phyloP scores from a whole-genome alignment of 2,329 filamentous ascomycete genomes.

The Penicillium polonicum region DNA sequence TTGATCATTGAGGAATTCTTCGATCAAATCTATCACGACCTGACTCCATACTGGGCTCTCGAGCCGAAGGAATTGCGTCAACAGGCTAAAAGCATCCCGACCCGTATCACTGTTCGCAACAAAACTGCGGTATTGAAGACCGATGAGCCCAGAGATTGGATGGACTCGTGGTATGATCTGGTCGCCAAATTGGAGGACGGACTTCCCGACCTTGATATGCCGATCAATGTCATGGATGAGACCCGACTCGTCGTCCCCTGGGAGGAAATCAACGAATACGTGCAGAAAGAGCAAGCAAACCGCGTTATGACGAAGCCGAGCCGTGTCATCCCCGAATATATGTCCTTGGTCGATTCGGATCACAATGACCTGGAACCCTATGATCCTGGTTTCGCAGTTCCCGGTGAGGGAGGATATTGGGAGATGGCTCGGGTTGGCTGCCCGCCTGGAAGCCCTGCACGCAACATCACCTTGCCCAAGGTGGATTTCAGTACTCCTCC shows the following conservation, averaged over 20 bases:
- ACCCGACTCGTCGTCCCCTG: conserved; percentile 48
- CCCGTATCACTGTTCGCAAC: conserved; percentile 44
- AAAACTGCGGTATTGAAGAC: conserved; percentile 36
- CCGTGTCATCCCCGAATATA: conserved; percentile 11
- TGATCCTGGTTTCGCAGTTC: conserved; percentile 10
- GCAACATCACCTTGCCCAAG: conserved; percentile 25
- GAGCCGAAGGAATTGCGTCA: conserved; percentile 43
- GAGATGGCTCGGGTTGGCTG: conserved; percentile 45
- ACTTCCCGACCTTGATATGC: conserved; percentile 49
- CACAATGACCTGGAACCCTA: conserved; percentile 14
- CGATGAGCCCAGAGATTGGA: conserved; percentile 35
- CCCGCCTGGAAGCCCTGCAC: conserved; percentile 18
- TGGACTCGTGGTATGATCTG: conserved; percentile 45
- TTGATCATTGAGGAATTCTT: conserved; percentile 52
- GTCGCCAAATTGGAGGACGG: conserved; percentile 36
- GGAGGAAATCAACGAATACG: conserved; percentile 45
- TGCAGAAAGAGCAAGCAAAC: conserved; percentile 30
- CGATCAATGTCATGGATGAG: conserved; percentile 53
- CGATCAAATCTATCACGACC: conserved; percentile 52
- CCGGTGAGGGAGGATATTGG: conserved; percentile 40
- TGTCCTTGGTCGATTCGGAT: conserved; percentile 3
- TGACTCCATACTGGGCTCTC: conserved; percentile 52
- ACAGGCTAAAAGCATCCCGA: conserved; percentile 39
- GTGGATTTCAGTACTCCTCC: conserved; percentile 37
- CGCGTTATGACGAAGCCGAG: conserved; percentile 8